phyloP scores from a whole-genome alignment of 306 rosid species.

The Vachellia collinsii region DNA sequence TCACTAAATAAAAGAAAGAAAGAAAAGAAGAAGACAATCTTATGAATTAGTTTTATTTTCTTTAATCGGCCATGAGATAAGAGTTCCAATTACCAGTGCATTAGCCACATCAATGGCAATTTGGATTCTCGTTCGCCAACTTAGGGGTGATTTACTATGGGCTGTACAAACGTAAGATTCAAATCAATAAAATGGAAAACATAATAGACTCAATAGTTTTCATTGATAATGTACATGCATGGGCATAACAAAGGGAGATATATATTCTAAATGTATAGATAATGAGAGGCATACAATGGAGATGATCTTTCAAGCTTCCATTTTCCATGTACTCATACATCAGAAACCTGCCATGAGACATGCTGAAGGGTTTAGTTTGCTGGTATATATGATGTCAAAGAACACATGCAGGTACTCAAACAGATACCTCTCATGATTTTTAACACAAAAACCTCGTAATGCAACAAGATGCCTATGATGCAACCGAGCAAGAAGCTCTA shows the following conservation, averaged over 20 bases:
- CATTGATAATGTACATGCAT: conserved; percentile 8
- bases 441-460: conserved; percentile 78
- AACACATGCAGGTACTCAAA: conserved; percentile 35
- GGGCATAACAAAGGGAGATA: not conserved
- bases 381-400: conserved; percentile 33
- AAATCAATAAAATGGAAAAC: conserved; percentile 28
- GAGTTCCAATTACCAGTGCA: conserved; percentile 71
- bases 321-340: conserved; percentile 94
- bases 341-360: conserved; percentile 77
- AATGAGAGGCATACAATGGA: conserved; percentile 77
- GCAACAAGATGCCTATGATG: conserved; percentile 98
- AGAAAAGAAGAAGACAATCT: conserved; percentile 12
- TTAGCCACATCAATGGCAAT: conserved; percentile 93
- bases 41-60: conserved; percentile 1
- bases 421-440: conserved; percentile 79
- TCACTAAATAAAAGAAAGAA: not conserved
- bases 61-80: not conserved
- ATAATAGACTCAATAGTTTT: conserved; percentile 25
- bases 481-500: conserved; percentile 87
- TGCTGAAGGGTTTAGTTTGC: conserved; percentile 37
- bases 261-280: conserved; percentile 31
- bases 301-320: conserved; percentile 99
- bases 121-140: conserved; percentile 88
- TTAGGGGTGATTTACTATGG: conserved; percentile 75
- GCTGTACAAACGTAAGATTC: conserved; percentile 53